Evolutionary conservation across 768 basidiomycete species (phyloP), one percentile per base, ranked within the genome.

Genomic region (Hygrophorus russula): DNA sequence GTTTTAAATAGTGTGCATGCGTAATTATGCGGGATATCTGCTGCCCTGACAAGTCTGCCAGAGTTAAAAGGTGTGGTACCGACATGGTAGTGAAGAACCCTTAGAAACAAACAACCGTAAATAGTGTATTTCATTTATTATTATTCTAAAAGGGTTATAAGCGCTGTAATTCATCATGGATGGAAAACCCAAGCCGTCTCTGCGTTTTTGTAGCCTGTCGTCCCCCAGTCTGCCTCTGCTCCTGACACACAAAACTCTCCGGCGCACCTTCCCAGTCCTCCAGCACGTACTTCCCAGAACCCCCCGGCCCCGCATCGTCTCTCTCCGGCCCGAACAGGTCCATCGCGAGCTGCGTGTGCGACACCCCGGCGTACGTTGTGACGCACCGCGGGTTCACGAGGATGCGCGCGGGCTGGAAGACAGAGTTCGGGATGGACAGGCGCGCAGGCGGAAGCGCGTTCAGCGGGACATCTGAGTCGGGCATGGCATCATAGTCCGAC

Each of bases 191-290:
- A 9, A 91, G 69, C 49, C 90, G 59, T 46, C 90, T 68, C 56
- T 93, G 90, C 4, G 86, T 90, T 63, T 93, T 93, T 5, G 86
- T 76, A 4, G 90, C 89, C 51, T 85, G 78, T 27, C 90, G 68
- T n/a, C 90, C 90, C 5, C 88, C 89, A 0, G 89, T 91, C 69
- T 82, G 80, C 85, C 73, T 74, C 60, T 90, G 88, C 60, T 99
- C 96, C 64, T 98, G 96, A 56, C 96, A 99, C 5, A 97, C 93
- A 62, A 96, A 99, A 50, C 85, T 90, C 58, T 97, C 93, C 0
- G 96, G 96, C 4, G 96, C 90, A 19, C 89, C 87, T 43, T 90
- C 84, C 93, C 93, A 98, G 56, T 96, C 90, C 36, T 92, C 88
- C 41, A 98, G 60, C 0, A 87, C 73, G 61, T 97, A 94, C 59